phyloP scores from a whole-genome alignment of 2,329 filamentous ascomycete genomes.

The Colletotrichum spinosum region DNA sequence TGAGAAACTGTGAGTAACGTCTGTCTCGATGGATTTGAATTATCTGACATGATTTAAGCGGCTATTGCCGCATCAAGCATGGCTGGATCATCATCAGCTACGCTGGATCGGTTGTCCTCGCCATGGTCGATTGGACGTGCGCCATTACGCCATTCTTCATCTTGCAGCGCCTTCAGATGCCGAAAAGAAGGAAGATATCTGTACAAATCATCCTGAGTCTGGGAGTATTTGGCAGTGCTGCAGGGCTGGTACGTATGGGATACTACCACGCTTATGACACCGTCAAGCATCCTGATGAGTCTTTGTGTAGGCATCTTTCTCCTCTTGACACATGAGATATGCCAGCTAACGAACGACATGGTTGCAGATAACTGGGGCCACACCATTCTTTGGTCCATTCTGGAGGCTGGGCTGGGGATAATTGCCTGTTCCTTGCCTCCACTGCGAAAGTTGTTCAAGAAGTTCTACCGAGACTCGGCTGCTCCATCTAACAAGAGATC shows the following conservation, averaged over 20 bases:
- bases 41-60: background rate
- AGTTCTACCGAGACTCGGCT: background rate
- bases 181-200: constrained; percentile 38
- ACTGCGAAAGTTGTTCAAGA: background rate
- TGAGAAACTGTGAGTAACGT: background rate
- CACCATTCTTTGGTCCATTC: background rate
- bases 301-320: background rate
- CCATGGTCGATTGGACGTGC: constrained; percentile 43
- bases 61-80: background rate
- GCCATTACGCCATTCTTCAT: constrained; percentile 45
- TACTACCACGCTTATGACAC: constrained; percentile 32
- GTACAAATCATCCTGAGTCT: background rate
- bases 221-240: constrained; percentile 29
- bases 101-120: constrained; percentile 37
- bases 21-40: background rate
- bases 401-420: background rate
- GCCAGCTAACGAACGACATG: background rate
- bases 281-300: constrained; percentile 25
- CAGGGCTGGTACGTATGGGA: constrained; percentile 25
- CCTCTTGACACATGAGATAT: background rate
- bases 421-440: constrained; percentile 1
- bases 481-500: background rate
- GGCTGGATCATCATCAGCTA: constrained; percentile 28
- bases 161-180: constrained; percentile 42
- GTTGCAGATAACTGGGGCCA: background rate